Evolutionary conservation across 1,139 yeast genomes (phyloP).

Genomic region (Zygoascus hellenicus): DNA sequence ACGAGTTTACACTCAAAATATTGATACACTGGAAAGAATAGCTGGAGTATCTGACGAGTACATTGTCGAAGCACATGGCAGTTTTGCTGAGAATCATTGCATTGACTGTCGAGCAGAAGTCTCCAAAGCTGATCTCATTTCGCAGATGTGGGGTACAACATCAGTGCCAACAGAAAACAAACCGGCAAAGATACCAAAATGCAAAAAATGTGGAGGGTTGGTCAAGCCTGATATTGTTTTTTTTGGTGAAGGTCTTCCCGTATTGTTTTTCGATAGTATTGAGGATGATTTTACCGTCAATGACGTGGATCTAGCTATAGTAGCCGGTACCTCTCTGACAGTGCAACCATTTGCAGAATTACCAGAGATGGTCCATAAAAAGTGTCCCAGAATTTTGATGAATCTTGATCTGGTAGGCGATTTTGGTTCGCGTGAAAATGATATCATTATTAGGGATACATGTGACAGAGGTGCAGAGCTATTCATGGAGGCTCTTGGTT

Average conservation of each 20-base stretch:
- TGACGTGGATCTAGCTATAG: constrained; percentile 65
- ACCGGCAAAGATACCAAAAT: constrained; percentile 46
- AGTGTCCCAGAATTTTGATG: constrained; percentile 56
- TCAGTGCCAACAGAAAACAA: constrained; percentile 13
- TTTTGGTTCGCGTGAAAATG: constrained; percentile 47
- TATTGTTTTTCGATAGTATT: constrained; percentile 49
- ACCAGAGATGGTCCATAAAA: constrained; percentile 55
- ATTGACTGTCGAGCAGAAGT: constrained; percentile 61
- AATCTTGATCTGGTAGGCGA: constrained; percentile 78
- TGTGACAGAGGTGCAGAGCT: constrained; percentile 59
- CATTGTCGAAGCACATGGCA: constrained; percentile 91
- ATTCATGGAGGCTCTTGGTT: constrained; percentile 54
- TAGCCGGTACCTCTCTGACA: constrained; percentile 87
- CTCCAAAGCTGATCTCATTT: constrained; percentile 45
- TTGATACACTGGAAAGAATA: constrained; percentile 81
- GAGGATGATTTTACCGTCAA: constrained; percentile 48
- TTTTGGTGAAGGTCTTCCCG: constrained; percentile 83
- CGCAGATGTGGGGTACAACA: constrained; percentile 35
- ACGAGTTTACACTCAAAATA: constrained; percentile 84
- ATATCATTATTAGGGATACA: constrained; percentile 52
- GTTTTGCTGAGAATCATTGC: constrained; percentile 81
- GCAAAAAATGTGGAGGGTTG: constrained; percentile 47
- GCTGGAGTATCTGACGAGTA: constrained; percentile 66
- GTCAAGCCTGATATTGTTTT: constrained; percentile 93
- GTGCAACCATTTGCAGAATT: constrained; percentile 86